Percentiles rank a stretch among this genome's conserved stretches.
Conservation (phyloP, 1,284 basidiomycete species). For the Inonotus hispidus region DNA sequence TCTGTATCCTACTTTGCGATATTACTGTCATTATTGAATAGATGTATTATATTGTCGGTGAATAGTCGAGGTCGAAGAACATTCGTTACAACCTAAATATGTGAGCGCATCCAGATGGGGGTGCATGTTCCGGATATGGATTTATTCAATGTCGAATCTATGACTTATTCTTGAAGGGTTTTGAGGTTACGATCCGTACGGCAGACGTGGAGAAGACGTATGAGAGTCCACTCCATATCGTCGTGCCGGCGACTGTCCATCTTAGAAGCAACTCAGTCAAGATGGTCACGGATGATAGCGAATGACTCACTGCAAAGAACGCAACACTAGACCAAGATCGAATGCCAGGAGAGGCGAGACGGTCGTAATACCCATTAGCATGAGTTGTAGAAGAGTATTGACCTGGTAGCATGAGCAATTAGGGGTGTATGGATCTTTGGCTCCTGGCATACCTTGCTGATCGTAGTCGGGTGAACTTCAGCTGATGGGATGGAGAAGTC, state of each 20-base stretch:
- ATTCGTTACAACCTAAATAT: not conserved
- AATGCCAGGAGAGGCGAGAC: constrained; percentile 75
- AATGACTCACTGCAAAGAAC: constrained; percentile 53
- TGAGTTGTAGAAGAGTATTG: constrained; percentile 90
- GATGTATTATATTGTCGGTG: not conserved
- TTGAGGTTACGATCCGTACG: constrained; percentile 42
- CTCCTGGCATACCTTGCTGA: constrained; percentile 71
- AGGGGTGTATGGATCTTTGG: not conserved
- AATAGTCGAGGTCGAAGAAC: not conserved
- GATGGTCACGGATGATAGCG: not conserved
- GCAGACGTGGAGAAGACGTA: constrained; percentile 77
- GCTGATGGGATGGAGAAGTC: constrained; percentile 93
- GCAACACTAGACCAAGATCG: constrained; percentile 51
- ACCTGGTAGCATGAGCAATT: constrained; percentile 42
- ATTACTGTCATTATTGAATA: not conserved
- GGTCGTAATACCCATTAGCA: constrained; percentile 86
- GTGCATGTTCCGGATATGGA: not conserved
- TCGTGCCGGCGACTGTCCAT: constrained; percentile 83
- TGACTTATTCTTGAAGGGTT: not conserved
- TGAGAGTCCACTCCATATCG: constrained; percentile 87
- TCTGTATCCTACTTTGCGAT: not conserved
- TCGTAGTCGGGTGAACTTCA: constrained; percentile 84
- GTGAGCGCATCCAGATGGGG: not conserved
- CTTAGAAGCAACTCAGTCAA: constrained; percentile 35
- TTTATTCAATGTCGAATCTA: not conserved